phyloP scores from a whole-genome alignment of 2,329 filamentous ascomycete species.

The Anisogramma anomala region DNA sequence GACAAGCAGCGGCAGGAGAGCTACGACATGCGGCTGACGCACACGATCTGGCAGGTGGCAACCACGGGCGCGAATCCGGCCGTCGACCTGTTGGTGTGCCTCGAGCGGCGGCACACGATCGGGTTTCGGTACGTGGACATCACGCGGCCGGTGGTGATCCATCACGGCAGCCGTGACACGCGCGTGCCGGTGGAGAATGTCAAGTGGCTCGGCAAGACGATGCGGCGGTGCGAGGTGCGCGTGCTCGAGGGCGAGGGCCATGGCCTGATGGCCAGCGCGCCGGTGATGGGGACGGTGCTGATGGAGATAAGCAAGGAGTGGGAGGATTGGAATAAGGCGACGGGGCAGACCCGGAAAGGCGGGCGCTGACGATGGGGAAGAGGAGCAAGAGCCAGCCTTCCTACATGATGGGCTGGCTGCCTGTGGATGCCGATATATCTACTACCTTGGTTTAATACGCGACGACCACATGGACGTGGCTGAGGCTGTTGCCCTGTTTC shows the following conservation, averaged over 20 bases:
- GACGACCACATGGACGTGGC: too few relatives aligned
- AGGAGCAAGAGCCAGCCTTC: too few relatives aligned
- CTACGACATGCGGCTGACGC: constrained; percentile 78
- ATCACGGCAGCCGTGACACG: constrained; percentile 83
- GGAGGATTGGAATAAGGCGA: constrained; percentile 70
- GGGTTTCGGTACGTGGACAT: constrained; percentile 97
- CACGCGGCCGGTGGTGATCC: constrained; percentile 79
- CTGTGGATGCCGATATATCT: too few relatives aligned
- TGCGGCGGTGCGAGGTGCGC: constrained; percentile 84
- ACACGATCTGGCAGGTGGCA: constrained; percentile 87
- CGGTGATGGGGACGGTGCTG: constrained; percentile 86
- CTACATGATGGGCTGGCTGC: too few relatives aligned
- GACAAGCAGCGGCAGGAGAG: constrained; percentile 61
- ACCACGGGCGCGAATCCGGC: constrained; percentile 88
- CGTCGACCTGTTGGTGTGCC: constrained; percentile 81
- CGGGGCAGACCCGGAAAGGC: constrained; percentile 18
- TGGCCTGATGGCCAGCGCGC: constrained; percentile 86
- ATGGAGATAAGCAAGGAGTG: constrained; percentile 92
- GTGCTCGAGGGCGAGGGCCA: constrained; percentile 87
- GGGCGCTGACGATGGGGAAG: too few relatives aligned
- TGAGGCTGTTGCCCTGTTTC: too few relatives aligned
- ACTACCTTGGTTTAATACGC: too few relatives aligned
- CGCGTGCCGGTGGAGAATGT: constrained; percentile 93
- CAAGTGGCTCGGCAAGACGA: constrained; percentile 84
- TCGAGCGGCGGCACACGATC: constrained; percentile 82